Evolutionary conservation across 768 basidiomycete genomes (phyloP).

Genomic region (Termitomyces sp.): DNA sequence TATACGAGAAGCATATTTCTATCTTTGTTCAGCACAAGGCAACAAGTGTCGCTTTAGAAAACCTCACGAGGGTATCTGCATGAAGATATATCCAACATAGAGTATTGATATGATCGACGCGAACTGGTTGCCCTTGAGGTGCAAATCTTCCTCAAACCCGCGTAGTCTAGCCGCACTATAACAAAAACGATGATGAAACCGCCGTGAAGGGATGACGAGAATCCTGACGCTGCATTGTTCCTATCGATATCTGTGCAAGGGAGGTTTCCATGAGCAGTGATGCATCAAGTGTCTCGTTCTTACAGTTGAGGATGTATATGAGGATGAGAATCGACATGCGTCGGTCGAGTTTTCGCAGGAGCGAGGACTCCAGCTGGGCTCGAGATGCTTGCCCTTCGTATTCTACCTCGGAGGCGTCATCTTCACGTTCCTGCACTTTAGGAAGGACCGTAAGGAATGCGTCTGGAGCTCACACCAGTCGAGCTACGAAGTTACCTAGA

Average conservation of each 20-base stretch:
- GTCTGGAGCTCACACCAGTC: background rate
- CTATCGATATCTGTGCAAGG: constrained; percentile 54
- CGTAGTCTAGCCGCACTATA: constrained; percentile 64
- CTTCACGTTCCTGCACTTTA: background rate
- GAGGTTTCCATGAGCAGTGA: background rate
- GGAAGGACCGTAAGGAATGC: background rate
- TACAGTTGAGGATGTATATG: constrained; percentile 49
- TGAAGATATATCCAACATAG: constrained; percentile 70
- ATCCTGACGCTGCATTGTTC: constrained; percentile 50
- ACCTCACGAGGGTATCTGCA: constrained; percentile 75
- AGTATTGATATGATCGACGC: constrained; percentile 63
- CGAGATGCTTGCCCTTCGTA: constrained; percentile 30
- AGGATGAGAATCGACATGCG: constrained; percentile 49
- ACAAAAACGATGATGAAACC: background rate
- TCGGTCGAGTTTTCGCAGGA: constrained; percentile 51
- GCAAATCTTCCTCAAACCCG: constrained; percentile 66
- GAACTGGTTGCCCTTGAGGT: constrained; percentile 58
- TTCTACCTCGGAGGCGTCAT: background rate
- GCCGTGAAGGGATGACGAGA: background rate
- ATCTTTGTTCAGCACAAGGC: background rate
- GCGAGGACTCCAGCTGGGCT: constrained; percentile 41
- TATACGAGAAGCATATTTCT: constrained; percentile 76
- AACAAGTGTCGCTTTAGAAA: background rate
- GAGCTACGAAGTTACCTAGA: background rate
- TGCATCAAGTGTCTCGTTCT: constrained; percentile 12